phyloP scores from a whole-genome alignment of 1,139 yeast species.

The Nadsonia commutata region DNA sequence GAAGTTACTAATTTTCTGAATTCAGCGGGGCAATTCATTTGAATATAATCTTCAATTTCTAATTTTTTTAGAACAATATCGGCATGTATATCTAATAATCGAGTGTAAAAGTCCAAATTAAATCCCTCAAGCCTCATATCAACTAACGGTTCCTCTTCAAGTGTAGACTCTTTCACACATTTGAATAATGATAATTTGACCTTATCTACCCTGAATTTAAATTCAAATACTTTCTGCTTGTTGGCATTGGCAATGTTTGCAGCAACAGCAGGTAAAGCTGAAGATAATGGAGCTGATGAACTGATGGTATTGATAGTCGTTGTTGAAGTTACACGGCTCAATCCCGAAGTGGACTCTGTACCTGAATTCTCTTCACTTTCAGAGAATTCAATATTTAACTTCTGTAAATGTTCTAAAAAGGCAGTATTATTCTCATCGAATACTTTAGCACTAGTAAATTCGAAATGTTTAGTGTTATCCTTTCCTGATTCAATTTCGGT shows the following conservation, averaged over 20 bases:
- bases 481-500: background rate
- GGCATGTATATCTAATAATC: constrained; percentile 48
- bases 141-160: constrained; percentile 52
- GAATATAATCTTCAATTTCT: constrained; percentile 62
- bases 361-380: background rate
- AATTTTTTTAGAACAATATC: constrained; percentile 52
- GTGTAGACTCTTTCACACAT: constrained; percentile 46
- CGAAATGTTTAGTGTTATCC: background rate
- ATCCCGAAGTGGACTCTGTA: background rate
- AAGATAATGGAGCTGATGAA: background rate
- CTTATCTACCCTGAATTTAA: constrained; percentile 50
- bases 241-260: constrained; percentile 9
- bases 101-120: constrained; percentile 43
- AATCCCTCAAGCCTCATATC: constrained; percentile 60
- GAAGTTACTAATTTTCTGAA: constrained; percentile 62
- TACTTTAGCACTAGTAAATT: background rate
- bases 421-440: background rate
- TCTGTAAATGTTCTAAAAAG: background rate
- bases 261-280: constrained; percentile 7
- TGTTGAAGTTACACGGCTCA: background rate
- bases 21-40: constrained; percentile 45
- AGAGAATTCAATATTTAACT: background rate
- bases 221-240: constrained; percentile 52
- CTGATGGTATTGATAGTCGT: background rate
- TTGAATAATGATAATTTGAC: constrained; percentile 52